Base-by-base conservation (phyloP, 1,139 yeast species). In the Yamadazyma atmosphaerica region DNA sequence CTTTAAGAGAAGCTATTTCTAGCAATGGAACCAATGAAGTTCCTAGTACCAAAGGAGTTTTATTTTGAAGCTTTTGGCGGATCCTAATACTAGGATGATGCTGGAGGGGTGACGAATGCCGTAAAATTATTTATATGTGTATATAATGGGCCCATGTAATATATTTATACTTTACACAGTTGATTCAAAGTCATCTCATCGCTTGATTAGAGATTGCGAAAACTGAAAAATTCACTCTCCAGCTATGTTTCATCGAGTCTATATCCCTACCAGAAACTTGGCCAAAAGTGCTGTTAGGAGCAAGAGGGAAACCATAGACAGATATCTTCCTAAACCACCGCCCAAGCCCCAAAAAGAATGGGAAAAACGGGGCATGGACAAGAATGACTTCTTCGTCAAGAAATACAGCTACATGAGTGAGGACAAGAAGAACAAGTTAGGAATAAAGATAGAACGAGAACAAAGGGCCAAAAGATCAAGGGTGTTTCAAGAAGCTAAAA, bases 41-140 rank as follows among this genome's bases (percentile, higher is more conserved):
- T 35, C 98, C 98, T 18, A 85, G 95, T 43, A 92, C 98, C 19
- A 92, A 92, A 65, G 98, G 98, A 36, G 98, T 92, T 7, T 72
- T 92, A 37, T 80, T 79, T 56, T 81, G 54, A 24, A 2, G 17
- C n/a, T 8, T 13, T n/a, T n/a, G n/a, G n/a, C n/a, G n/a, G n/a
- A n/a, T n/a, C n/a, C n/a, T n/a, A n/a, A n/a, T n/a, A n/a, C n/a
- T n/a, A n/a, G n/a, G n/a, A n/a, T n/a, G n/a, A n/a, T n/a, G n/a
- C n/a, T n/a, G n/a, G n/a, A n/a, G n/a, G n/a, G n/a, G n/a, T n/a
- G n/a, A n/a, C n/a, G n/a, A n/a, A n/a, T n/a, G n/a, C n/a, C n/a
- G n/a, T n/a, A n/a, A n/a, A n/a, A n/a, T n/a, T n/a, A n/a, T n/a
- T n/a, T n/a, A n/a, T n/a, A n/a, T n/a, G n/a, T 23, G 26, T 23